Evolutionary conservation across 192 early-diverging fungal genomes (phyloP), one percentile per base, ranked within the genome.

Genomic region (Backusella macrospora): DNA sequence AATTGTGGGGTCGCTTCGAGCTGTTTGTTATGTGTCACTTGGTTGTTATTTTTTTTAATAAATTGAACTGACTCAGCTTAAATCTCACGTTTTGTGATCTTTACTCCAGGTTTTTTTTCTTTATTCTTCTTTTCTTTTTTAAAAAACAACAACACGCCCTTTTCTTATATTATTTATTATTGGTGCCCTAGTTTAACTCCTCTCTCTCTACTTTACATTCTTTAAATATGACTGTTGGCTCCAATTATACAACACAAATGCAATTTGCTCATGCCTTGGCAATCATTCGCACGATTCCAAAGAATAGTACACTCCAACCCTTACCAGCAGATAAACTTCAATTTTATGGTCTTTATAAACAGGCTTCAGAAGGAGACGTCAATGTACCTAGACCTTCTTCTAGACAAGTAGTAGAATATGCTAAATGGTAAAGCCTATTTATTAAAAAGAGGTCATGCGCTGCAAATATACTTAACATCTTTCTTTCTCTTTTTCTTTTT

Each of bases 321-420:
- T 52, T 62, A 40, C 48, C 69, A 37, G 48, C 73, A 8, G 78
- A 79, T 46, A 79, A 74, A 62, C 49, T 79, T n/a, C 74, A 79
- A 37, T 55, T 79, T 1, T 79, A 79, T 40, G 73, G 78, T 26
- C 59, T 79, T 47, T 79, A 75, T 40, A 79, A 75, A 42, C 78
- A 79, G 47, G 73, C 73, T 26, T 71, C 78, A 10, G 59, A 65
- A 34, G 78, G 78, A 9, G 70, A 75, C 14, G 71, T 70, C 3
- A 63, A 65, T 64, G 62, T 40, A 4, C 65, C 73, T 26, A 65
- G 49, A 42, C 78, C 78, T 43, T 68, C 74, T 40, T 67, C 74
- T 12, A 67, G 66, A 43, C 39, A 75, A 40, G 43, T 68, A 12
- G 52, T 75, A 0, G 65, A 75, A 45, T 76, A 68, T 62, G 74